Evolutionary conservation across 768 basidiomycete genomes (phyloP).

Genomic region (Phaeotremella fagi): DNA sequence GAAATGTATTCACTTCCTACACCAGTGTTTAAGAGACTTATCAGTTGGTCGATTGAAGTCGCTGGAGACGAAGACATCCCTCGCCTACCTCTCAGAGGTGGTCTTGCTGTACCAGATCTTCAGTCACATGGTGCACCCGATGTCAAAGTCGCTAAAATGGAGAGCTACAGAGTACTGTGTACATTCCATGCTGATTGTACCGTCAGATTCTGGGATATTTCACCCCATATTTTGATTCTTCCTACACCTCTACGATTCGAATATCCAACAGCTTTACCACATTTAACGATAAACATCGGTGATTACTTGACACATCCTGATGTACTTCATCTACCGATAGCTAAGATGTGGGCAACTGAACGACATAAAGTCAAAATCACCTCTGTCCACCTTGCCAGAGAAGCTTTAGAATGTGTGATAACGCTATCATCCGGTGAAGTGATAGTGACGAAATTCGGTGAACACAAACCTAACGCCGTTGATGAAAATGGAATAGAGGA

Average conservation of each 20-base stretch:
- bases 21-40: constrained; percentile 51
- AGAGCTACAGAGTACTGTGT: constrained; percentile 62
- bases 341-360: constrained; percentile 38
- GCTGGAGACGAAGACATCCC: constrained; percentile 52
- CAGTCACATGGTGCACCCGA: constrained; percentile 44
- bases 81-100: constrained; percentile 42
- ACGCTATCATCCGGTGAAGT: constrained; percentile 49
- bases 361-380: constrained; percentile 47
- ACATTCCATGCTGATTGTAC: constrained; percentile 62
- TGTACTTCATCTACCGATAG: constrained; percentile 35
- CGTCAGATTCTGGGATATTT: constrained; percentile 70
- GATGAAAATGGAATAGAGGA: constrained; percentile 28
- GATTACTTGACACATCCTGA: constrained; percentile 51
- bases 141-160: constrained; percentile 42
- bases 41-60: constrained; percentile 55
- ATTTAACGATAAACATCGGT: constrained; percentile 60
- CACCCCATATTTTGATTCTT: constrained; percentile 60
- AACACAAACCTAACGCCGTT: constrained; percentile 19
- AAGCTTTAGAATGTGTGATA: constrained; percentile 49
- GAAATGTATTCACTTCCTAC: constrained; percentile 46
- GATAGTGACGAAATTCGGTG: constrained; percentile 48
- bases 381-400: constrained; percentile 46
- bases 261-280: constrained; percentile 63
- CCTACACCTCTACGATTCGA: constrained; percentile 57
- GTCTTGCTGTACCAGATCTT: constrained; percentile 39